These are phyloP conservation scores for Trichosporon coremiiforme DNA, from an alignment of 1,284 basidiomycete species.

Conservation along the genomic window DNA sequence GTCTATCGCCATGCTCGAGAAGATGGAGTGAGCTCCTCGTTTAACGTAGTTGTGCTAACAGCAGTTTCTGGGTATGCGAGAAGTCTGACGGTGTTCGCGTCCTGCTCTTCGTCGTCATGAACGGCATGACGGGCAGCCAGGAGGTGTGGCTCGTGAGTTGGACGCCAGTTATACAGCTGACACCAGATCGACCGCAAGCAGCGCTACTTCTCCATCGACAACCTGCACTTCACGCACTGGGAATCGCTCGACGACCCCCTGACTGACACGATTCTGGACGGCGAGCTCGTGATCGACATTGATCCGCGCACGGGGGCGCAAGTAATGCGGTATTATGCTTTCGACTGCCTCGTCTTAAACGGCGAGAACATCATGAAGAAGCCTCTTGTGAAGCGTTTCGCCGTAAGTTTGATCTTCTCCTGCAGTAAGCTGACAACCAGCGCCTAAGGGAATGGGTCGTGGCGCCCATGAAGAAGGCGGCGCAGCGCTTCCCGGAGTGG, in stretches of 20 bases:
- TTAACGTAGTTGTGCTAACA: not conserved
- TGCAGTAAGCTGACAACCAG: constrained; percentile 58
- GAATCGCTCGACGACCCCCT: constrained; percentile 68
- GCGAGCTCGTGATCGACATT: constrained; percentile 89
- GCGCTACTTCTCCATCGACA: constrained; percentile 71
- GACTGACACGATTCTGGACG: constrained; percentile 83
- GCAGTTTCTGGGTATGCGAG: constrained; percentile 98
- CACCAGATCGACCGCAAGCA: constrained; percentile 92
- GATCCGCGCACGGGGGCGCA: constrained; percentile 76
- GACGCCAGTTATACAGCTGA: not conserved
- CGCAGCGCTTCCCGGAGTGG: constrained; percentile 67
- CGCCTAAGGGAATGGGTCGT: constrained; percentile 80
- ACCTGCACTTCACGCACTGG: constrained; percentile 86
- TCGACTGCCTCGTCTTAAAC: constrained; percentile 89
- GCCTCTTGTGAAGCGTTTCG: constrained; percentile 83
- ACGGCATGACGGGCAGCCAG: constrained; percentile 63
- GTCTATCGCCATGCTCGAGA: constrained; percentile 75
- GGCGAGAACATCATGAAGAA: constrained; percentile 83
- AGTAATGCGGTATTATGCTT: constrained; percentile 79
- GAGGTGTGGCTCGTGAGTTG: constrained; percentile 73
- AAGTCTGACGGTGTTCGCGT: constrained; percentile 98
- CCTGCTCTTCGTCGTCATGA: constrained; percentile 73
- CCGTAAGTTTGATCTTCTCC: constrained; percentile 65
- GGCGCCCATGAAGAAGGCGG: constrained; percentile 73
- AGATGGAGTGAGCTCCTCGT: constrained; percentile 69